phyloP scores from a whole-genome alignment of 805 yeast genomes.

The Nakazawaea holstii region DNA sequence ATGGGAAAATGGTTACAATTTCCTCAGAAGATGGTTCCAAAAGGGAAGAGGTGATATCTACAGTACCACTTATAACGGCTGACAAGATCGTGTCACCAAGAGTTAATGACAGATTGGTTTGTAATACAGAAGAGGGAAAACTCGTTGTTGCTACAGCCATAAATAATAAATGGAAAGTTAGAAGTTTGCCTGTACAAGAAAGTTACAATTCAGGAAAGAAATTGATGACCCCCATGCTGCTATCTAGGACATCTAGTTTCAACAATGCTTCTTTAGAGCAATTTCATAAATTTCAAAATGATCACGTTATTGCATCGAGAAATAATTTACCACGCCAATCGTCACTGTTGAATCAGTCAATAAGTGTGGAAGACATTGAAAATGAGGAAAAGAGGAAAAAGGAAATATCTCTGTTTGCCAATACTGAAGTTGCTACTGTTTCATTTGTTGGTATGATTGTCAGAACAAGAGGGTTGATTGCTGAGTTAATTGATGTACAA shows the following conservation, averaged over 20 bases:
- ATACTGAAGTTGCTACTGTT: slow-evolving; percentile 42
- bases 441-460: slow-evolving; percentile 74
- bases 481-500: slow-evolving; percentile 72
- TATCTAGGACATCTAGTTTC: slow-evolving; percentile 22
- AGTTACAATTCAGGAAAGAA: slow-evolving; percentile 38
- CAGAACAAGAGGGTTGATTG: slow-evolving; percentile 46
- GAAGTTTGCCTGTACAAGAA: slow-evolving; percentile 42
- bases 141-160: slow-evolving; percentile 57
- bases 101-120: slow-evolving; percentile 66
- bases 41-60: slow-evolving; percentile 26
- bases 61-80: slow-evolving; percentile 39
- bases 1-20: slow-evolving; percentile 45
- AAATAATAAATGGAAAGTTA: slow-evolving; percentile 62
- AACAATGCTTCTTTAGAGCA: slow-evolving; percentile 13
- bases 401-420: slow-evolving; percentile 10
- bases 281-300: not conserved
- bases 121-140: slow-evolving; percentile 42
- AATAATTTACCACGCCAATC: slow-evolving; percentile 8
- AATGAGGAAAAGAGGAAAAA: slow-evolving; percentile 12
- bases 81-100: slow-evolving; percentile 62
- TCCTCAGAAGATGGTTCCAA: slow-evolving; percentile 44
- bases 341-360: slow-evolving; percentile 7
- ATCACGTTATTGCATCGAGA: not conserved
- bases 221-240: slow-evolving; percentile 31
- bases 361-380: slow-evolving; percentile 21